Percentiles rank a stretch among this genome's conserved stretches.
phyloP scores from a whole-genome alignment of 225 moss, liverwort and hornwort species.

The Rhytidiadelphus loreus region DNA sequence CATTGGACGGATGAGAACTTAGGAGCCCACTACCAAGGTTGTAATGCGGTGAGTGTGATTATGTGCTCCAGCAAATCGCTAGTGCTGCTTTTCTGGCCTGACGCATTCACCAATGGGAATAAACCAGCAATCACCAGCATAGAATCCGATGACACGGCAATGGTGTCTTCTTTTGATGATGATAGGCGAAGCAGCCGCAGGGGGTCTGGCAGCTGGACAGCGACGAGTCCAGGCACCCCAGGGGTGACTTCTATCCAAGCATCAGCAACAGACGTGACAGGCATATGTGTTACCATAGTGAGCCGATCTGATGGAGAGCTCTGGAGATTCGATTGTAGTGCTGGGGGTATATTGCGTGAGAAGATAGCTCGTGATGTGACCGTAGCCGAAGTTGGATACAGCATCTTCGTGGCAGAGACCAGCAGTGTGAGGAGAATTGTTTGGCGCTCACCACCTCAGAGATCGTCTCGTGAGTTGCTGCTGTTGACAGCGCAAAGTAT shows the following conservation, averaged over 20 bases:
- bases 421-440: conserved; percentile 57
- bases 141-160: conserved; percentile 36
- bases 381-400: conserved; percentile 35
- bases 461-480: conserved; percentile 52
- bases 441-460: conserved; percentile 52
- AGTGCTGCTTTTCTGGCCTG: conserved; percentile 74
- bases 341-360: conserved; percentile 42
- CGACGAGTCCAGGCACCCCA: conserved; percentile 11
- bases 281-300: conserved; percentile 58
- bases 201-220: conserved; percentile 44
- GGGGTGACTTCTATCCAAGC: conserved; percentile 55
- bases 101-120: conserved; percentile 49
- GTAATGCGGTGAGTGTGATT: conserved; percentile 58
- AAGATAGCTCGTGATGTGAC: conserved; percentile 50
- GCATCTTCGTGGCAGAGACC: conserved; percentile 55
- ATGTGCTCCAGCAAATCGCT: conserved; percentile 67
- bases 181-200: conserved; percentile 30
- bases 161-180: conserved; percentile 15
- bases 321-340: conserved; percentile 75
- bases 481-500: conserved; percentile 66
- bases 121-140: conserved; percentile 33
- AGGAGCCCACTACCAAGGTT: conserved; percentile 39
- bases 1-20: conserved; percentile 38
- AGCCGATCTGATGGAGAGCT: conserved; percentile 75
- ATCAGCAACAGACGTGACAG: conserved; percentile 15